Base-by-base conservation (phyloP, 2,329 filamentous ascomycete genomes). In the Ophiobolus disseminans region DNA sequence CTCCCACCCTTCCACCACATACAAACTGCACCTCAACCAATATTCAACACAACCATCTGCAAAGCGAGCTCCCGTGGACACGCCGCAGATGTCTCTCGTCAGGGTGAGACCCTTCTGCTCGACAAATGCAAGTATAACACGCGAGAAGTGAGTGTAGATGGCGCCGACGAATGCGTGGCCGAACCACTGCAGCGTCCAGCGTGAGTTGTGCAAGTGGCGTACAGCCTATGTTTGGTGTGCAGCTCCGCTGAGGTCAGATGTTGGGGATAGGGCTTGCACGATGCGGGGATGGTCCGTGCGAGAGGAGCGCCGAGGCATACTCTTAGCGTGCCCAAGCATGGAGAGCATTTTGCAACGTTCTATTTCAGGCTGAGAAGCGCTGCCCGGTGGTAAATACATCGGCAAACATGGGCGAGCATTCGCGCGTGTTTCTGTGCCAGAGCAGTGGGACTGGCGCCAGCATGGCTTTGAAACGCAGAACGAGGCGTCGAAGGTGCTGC, bases 171-270 rank as follows among this genome's bases (percentile, higher is more conserved):
- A 19, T 16, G 13, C 2, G 6, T 13, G 26, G 21, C 23, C 17
- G 10, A 37, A 3, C 16, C 26, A 30, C 19, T 20, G 14, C 17
- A 3, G 20, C 13, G 25, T 32, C 32, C 14, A 3, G 23, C 22
- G 6, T 6, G 17, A 10, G 34, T 11, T n/a, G 20, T 14, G 7
- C 4, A 10, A 17, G 26, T n/a, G 42, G 25, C 23, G 20, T 25
- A n/a, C 5, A 38, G 42, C 5, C 31, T 21, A 38, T 38, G 34
- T 38, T 37, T 17, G 42, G 34, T 16, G 17, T 10, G 23, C 13
- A 16, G 16, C 32, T 5, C 14, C 23, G 42, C 42, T 45, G 34
- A 45, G 34, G 42, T 45, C 11, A 45, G 42, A 38, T 45, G 13
- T 38, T 16, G 13, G 9, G 23, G 13, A 16, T 31, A 35, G 25